Evolutionary conservation across 768 basidiomycete genomes (phyloP).

Genomic region (Mycena alexandri): DNA sequence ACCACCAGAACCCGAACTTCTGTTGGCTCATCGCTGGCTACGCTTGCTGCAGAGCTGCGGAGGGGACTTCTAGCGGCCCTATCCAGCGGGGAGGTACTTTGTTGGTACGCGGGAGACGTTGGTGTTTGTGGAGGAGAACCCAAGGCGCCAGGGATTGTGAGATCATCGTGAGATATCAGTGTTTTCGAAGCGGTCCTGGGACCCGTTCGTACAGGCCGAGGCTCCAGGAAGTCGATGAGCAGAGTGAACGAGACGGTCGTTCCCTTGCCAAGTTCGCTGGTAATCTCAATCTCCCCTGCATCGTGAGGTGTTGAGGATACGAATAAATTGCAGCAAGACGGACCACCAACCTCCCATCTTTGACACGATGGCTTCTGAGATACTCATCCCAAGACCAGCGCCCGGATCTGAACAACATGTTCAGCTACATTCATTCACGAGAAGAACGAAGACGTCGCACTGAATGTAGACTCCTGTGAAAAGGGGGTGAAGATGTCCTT

Average conservation of each 20-base stretch:
- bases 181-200: constrained; percentile 8
- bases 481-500: constrained; percentile 24
- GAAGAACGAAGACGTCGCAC: not conserved
- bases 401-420: constrained; percentile 10
- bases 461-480: constrained; percentile 17
- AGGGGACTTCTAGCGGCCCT: too few species aligned
- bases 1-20: constrained; percentile 19
- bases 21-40: not conserved
- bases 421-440: not conserved
- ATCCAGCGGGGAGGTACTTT: not conserved
- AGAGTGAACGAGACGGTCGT: constrained; percentile 19
- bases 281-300: constrained; percentile 14
- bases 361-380: constrained; percentile 15
- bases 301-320: not conserved
- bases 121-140: not conserved
- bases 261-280: constrained; percentile 17
- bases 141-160: not conserved
- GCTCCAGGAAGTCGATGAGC: constrained; percentile 7
- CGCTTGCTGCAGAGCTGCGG: too few species aligned
- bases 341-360: constrained; percentile 11
- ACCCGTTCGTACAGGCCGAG: not conserved
- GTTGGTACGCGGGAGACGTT: not conserved
- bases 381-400: constrained; percentile 26
- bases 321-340: not conserved
- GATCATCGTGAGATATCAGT: constrained; percentile 11